Evolutionary conservation across 2,329 filamentous ascomycete species (phyloP).

Genomic region (Diplodia sapinea): DNA sequence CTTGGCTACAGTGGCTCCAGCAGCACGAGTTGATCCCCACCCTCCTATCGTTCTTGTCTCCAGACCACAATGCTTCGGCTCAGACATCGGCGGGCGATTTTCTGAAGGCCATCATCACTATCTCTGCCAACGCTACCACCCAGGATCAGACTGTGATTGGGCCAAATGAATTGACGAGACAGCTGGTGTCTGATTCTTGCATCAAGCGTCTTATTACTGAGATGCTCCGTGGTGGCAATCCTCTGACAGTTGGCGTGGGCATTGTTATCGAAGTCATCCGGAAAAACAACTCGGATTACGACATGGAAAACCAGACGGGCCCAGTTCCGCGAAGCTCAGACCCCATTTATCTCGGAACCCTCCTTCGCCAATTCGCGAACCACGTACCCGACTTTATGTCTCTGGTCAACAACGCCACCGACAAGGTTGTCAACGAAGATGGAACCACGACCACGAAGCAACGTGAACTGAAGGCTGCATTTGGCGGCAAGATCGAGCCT

Average conservation of each 20-base stretch:
- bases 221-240: slow-evolving; percentile 93
- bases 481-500: slow-evolving; percentile 88
- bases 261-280: slow-evolving; percentile 98
- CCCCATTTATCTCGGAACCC: slow-evolving; percentile 91
- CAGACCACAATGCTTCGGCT: slow-evolving; percentile 84
- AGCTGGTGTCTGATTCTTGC: slow-evolving; percentile 86
- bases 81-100: slow-evolving; percentile 98
- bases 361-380: slow-evolving; percentile 86
- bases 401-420: slow-evolving; percentile 77
- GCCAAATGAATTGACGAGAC: slow-evolving; percentile 92
- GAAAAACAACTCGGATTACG: slow-evolving; percentile 99
- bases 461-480: slow-evolving; percentile 81
- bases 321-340: slow-evolving; percentile 83
- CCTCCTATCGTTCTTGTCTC: slow-evolving; percentile 83
- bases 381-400: slow-evolving; percentile 94
- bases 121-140: slow-evolving; percentile 96
- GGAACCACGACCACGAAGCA: slow-evolving; percentile 68
- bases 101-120: slow-evolving; percentile 97
- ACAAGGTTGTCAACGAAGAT: slow-evolving; percentile 62
- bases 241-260: slow-evolving; percentile 92
- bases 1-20: slow-evolving; percentile 76
- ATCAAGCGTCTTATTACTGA: slow-evolving; percentile 83
- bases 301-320: slow-evolving; percentile 85
- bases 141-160: slow-evolving; percentile 99
- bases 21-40: slow-evolving; percentile 85